Conservation (phyloP, 768 basidiomycete genomes). For the Boletus rubroflammeus region DNA sequence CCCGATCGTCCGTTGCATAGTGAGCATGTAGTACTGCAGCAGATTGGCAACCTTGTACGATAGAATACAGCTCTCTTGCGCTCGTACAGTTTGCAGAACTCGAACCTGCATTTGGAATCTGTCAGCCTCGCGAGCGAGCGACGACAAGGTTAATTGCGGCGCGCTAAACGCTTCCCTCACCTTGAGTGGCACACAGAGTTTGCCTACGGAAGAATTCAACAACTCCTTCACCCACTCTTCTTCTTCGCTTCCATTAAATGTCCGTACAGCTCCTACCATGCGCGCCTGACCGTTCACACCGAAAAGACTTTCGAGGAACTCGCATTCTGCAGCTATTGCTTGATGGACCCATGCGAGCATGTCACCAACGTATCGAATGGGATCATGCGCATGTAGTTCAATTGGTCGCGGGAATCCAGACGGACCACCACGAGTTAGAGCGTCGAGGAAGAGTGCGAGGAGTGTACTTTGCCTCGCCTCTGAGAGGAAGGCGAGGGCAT, state of each 20-base stretch:
- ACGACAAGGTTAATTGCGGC: not conserved
- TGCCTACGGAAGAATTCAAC: slow-evolving; percentile 78
- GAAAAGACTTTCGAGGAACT: slow-evolving; percentile 88
- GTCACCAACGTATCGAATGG: slow-evolving; percentile 93
- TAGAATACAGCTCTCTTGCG: slow-evolving; percentile 90
- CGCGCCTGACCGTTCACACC: slow-evolving; percentile 48
- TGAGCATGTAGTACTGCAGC: slow-evolving; percentile 90
- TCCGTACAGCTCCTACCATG: slow-evolving; percentile 74
- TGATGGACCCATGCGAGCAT: slow-evolving; percentile 99
- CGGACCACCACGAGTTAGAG: slow-evolving; percentile 84
- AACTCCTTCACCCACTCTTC: slow-evolving; percentile 78
- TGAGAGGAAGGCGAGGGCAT: slow-evolving; percentile 72
- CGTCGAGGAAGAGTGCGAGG: slow-evolving; percentile 77
- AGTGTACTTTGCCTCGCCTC: slow-evolving; percentile 80
- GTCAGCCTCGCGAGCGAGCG: not conserved
- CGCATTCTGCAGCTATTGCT: slow-evolving; percentile 89
- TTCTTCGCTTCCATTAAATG: slow-evolving; percentile 54
- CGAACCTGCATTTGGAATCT: slow-evolving; percentile 50
- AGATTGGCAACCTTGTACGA: slow-evolving; percentile 92
- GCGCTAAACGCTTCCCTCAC: slow-evolving; percentile 35
- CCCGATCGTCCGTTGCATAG: slow-evolving; percentile 91
- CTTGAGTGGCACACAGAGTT: slow-evolving; percentile 85
- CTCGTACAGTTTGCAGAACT: slow-evolving; percentile 89
- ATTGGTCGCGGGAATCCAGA: slow-evolving; percentile 88
- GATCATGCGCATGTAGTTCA: slow-evolving; percentile 97